phyloP scores from a whole-genome alignment of 306 rosid genomes.

The Ochetophila trinervis region DNA sequence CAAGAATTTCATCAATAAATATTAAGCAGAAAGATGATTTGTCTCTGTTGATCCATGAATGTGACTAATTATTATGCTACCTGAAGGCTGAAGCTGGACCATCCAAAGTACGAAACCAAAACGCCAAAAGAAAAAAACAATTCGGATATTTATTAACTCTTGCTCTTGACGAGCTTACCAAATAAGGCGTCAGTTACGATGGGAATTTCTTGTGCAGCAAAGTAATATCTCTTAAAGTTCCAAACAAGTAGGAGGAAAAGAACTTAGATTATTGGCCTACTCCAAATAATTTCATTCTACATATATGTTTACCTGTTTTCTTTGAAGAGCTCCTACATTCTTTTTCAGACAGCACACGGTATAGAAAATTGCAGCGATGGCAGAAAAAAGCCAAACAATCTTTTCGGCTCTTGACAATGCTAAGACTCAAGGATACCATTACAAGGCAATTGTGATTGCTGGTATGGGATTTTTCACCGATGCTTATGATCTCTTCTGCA shows the following conservation, averaged over 20 bases:
- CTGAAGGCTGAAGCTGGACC: not conserved
- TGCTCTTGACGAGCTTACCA: not conserved
- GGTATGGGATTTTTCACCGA: slow-evolving; percentile 71
- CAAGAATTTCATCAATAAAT: too few species aligned
- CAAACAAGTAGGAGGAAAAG: slow-evolving; percentile 6
- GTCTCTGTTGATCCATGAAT: too few species aligned
- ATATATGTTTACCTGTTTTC: not conserved
- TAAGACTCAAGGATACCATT: slow-evolving; percentile 52
- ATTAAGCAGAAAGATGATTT: too few species aligned
- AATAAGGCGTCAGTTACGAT: not conserved
- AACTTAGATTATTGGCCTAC: not conserved
- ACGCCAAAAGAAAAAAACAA: not conserved
- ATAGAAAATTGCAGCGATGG: slow-evolving; percentile 10
- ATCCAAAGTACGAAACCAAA: too few species aligned
- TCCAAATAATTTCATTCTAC: not conserved
- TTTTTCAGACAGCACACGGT: not conserved
- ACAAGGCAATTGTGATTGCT: slow-evolving; percentile 48
- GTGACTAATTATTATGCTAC: not conserved
- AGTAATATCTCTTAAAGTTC: not conserved
- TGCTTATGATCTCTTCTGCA: slow-evolving; percentile 62
- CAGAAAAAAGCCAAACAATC: slow-evolving; percentile 24
- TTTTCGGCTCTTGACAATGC: slow-evolving; percentile 57
- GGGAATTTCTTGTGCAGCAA: slow-evolving; percentile 17
- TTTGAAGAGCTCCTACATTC: not conserved
- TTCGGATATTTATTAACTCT: not conserved